These are phyloP conservation scores for Pyricularia sp. DNA, from an alignment of 2,329 filamentous ascomycete species.

Conservation along the genomic window DNA sequence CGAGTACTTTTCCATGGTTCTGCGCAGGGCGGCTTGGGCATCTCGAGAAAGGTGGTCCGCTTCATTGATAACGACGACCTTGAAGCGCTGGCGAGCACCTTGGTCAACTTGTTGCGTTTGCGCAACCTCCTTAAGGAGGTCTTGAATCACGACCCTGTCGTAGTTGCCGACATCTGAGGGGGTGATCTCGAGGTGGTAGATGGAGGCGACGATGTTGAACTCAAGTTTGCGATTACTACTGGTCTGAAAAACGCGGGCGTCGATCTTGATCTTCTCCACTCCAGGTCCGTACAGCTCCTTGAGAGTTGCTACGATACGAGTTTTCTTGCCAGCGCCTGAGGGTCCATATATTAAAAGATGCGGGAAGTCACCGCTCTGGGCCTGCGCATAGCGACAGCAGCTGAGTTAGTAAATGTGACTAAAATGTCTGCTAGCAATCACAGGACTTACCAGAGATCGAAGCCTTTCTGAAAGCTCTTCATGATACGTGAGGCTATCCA, in stretches of 20 bases:
- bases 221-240: constrained; percentile 94
- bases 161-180: constrained; percentile 95
- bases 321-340: constrained; percentile 96
- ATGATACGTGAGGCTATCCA: constrained; percentile 79
- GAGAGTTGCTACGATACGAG: constrained; percentile 86
- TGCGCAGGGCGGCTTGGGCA: constrained; percentile 85
- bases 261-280: constrained; percentile 99
- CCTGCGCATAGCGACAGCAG: constrained; percentile 38
- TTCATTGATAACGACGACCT: constrained; percentile 98
- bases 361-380: constrained; percentile 93
- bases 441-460: constrained; percentile 62
- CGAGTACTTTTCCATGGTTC: constrained; percentile 99
- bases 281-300: constrained; percentile 93
- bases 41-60: constrained; percentile 90
- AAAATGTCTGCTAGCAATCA: not conserved
- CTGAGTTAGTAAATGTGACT: not conserved
- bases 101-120: constrained; percentile 99
- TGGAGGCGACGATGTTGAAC: constrained; percentile 95
- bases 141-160: constrained; percentile 91
- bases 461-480: constrained; percentile 79
- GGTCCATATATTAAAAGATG: constrained; percentile 96
- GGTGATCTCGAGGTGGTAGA: constrained; percentile 98
- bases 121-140: constrained; percentile 92
- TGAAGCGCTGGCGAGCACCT: constrained; percentile 83
- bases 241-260: constrained; percentile 92